Evolutionary conservation across 2,329 filamentous ascomycete species (phyloP), one percentile per base, ranked within the genome.

Genomic region (Pestalotiopsis sp.): DNA sequence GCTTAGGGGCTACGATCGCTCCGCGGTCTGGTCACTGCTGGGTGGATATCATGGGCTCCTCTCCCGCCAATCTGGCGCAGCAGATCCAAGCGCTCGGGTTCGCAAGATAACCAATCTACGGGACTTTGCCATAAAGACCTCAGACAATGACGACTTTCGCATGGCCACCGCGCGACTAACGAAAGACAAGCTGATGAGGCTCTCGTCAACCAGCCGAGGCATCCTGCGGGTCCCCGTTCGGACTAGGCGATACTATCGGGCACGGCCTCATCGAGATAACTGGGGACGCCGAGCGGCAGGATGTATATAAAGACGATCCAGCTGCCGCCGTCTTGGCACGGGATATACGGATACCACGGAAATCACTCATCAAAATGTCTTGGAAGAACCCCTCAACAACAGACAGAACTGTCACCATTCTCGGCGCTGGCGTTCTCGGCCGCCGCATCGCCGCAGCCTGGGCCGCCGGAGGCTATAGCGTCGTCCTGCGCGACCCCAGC

Each of bases 341-440:
- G 26, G 14, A 40, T 35, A 17, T n/a, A 20, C 58, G 30, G 26
- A 39, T 39, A 61, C 17, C 30, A 39, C 58, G 26, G 11, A 55
- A 40, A 65, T 2, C 35, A 52, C 24, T 57, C 44, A 71, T 17
- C 1, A 52, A 52, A 30, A 75, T 75, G 73, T 20, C 68, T 26
- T 71, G 73, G 67, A 65, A 67, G 35, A 67, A 69, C 17, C 72
- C 73, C 22, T 52, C 69, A n/a, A 73, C 73, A 20, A 64, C 66
- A 3, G 68, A 69, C 39, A 75, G 79, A 24, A 75, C 78, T 3
- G 76, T 83, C 30, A 72, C 76, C 4, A 70, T 84, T 14, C 73
- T 84, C 22, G 82, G 81, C 2, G 81, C 74, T 5, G 82, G 82
- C 1, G 81, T 83, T 0, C 75, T 84, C 0, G 82, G 82, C 4